A percentile compares a stretch with the other conserved stretches of the same genome.
Evolutionary conservation across 768 basidiomycete genomes (phyloP).

Genomic region (Asterophora parasitica): DNA sequence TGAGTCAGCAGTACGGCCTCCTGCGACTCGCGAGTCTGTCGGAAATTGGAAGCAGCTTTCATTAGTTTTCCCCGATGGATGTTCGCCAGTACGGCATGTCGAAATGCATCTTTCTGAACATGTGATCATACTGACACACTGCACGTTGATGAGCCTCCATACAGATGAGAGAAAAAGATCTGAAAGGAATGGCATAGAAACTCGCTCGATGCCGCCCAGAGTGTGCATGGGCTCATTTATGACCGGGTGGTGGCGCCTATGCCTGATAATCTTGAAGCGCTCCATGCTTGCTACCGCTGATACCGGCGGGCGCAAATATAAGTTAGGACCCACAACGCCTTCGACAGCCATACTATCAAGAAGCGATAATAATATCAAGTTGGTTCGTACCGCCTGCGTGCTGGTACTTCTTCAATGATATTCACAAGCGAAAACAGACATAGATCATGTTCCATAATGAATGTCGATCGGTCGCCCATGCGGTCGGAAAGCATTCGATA

Average conservation of each 20-base stretch:
- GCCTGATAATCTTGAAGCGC: neutral
- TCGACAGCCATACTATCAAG: constrained; percentile 11
- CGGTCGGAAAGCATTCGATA: neutral
- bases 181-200: neutral
- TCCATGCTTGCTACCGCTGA: constrained; percentile 7
- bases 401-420: neutral
- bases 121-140: neutral
- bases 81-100: neutral
- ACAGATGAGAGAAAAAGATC: too few relatives aligned
- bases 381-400: too few relatives aligned
- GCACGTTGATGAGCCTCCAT: constrained; percentile 7
- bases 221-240: neutral
- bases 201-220: neutral
- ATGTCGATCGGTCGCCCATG: constrained; percentile 1
- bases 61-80: neutral
- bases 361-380: constrained; percentile 2
- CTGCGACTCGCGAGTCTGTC: neutral
- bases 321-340: too few relatives aligned
- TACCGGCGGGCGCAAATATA: constrained; percentile 11
- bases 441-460: constrained; percentile 2
- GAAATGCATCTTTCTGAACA: neutral
- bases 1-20: neutral
- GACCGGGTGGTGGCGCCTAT: too few relatives aligned
- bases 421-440: neutral
- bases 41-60: neutral